Evolutionary conservation across 2,329 filamentous ascomycete species (phyloP).

Genomic region (Chaetomiaceae sp.): DNA sequence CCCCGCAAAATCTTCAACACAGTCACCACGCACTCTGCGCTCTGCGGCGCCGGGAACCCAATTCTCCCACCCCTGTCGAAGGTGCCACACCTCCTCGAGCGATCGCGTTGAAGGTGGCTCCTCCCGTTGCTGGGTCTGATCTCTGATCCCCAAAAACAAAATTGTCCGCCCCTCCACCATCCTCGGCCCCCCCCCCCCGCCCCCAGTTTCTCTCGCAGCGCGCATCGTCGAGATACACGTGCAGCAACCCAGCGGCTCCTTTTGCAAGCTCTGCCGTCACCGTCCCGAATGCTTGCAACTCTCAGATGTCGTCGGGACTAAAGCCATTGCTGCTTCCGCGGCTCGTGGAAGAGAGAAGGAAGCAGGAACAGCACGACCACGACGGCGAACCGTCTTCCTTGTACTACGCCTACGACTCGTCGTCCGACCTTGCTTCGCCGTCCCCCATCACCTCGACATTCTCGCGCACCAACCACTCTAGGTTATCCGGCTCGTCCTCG

Average conservation of each 20-base stretch:
- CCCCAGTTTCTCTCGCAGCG: neutral
- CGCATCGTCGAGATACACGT: neutral
- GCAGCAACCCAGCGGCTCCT: neutral
- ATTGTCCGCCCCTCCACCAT: constrained; percentile 5
- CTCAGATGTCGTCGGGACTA: constrained; percentile 44
- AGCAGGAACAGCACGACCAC: constrained; percentile 34
- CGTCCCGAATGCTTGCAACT: constrained; percentile 7
- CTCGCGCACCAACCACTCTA: constrained; percentile 51
- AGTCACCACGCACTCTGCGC: constrained; percentile 5
- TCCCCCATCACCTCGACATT: constrained; percentile 70
- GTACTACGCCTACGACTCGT: constrained; percentile 50
- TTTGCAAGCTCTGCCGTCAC: neutral
- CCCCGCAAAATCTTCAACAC: constrained; percentile 12
- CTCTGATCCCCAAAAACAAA: constrained; percentile 24
- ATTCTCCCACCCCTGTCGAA: constrained; percentile 17
- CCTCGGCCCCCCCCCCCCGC: too few species aligned
- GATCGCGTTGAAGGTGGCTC: constrained; percentile 10
- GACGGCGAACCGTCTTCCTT: constrained; percentile 37
- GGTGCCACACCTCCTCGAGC: constrained; percentile 13
- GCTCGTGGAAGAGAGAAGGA: constrained; percentile 48
- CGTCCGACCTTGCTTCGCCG: constrained; percentile 62
- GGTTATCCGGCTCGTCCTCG: constrained; percentile 68
- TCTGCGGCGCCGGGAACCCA: constrained; percentile 14
- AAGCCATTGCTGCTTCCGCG: constrained; percentile 52
- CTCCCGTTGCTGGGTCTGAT: constrained; percentile 12